phyloP scores from a whole-genome alignment of 1,139 yeast species.

The Zygoascus sp. region DNA sequence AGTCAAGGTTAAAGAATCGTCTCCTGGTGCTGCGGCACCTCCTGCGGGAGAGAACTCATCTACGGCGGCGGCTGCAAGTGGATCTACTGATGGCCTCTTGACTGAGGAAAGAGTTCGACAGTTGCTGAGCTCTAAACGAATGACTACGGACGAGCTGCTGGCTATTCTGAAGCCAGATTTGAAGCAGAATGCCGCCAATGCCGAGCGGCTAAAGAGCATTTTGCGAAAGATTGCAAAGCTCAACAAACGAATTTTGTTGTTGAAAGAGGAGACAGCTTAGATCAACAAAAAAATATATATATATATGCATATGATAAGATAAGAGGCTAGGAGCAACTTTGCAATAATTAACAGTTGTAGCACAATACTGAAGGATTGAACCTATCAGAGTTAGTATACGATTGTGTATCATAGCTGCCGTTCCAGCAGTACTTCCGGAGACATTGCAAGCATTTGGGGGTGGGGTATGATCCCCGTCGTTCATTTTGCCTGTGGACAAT shows the following conservation, averaged over 20 bases:
- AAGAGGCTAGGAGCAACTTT: not conserved
- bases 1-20: slow-evolving; percentile 36
- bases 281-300: not conserved
- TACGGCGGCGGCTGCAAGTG: slow-evolving; percentile 25
- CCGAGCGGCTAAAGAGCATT: slow-evolving; percentile 58
- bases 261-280: slow-evolving; percentile 39
- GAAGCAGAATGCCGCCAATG: slow-evolving; percentile 64
- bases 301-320: not conserved
- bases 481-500: slow-evolving; percentile 78
- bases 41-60: slow-evolving; percentile 31
- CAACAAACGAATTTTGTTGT: slow-evolving; percentile 60
- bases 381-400: not conserved
- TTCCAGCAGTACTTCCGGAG: slow-evolving; percentile 80
- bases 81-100: slow-evolving; percentile 37
- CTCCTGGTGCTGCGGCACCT: slow-evolving; percentile 35
- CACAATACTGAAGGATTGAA: not conserved
- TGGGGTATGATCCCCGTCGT: slow-evolving; percentile 56
- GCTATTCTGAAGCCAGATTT: slow-evolving; percentile 59
- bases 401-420: slow-evolving; percentile 38
- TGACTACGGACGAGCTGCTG: slow-evolving; percentile 64
- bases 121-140: slow-evolving; percentile 57
- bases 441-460: slow-evolving; percentile 71
- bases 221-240: slow-evolving; percentile 67
- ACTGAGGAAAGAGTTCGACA: slow-evolving; percentile 69
- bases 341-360: not conserved